Evolutionary conservation across 2,329 filamentous ascomycete species (phyloP), one percentile per base, ranked within the genome.

Genomic region (Rhynchosporium secalis): DNA sequence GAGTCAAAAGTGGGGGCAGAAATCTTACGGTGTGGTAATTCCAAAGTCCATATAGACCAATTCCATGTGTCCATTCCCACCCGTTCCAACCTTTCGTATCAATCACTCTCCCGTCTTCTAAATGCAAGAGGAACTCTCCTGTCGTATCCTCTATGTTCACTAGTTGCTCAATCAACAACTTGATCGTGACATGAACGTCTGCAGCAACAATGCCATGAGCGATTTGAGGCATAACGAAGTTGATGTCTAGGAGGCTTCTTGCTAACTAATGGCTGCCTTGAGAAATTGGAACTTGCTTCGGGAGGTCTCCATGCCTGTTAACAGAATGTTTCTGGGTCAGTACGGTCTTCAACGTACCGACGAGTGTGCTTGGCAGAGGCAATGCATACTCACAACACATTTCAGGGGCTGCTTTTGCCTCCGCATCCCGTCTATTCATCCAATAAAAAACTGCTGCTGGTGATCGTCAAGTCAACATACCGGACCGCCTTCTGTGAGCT

Each of bases 61-160:
- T 85, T 52, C 90, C 89, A 74, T 92, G 89, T 1, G 88, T 91
- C 88, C 88, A 91, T 76, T 92, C 89, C 89, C 89, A 93, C 73
- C 87, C 87, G 67, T 89, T 83, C 90, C 90, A 93, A 62, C 89
- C 89, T 75, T 94, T 94, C 62, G 90, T 68, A 41, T 69, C 68
- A 71, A 93, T 92, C 52, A 92, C 79, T 33, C 88, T 83, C 63
- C 90, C 90, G 70, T 92, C 89, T 1, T 82, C 79, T 41, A 93
- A 82, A 20, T 80, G 86, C 63, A 92, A 78, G 33, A 93, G 80
- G 74, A 92, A 93, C 71, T 90, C 81, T 57, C 89, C 90, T 0
- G 87, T 90, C 38, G 80, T 82, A 77, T 93, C 90, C 70, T 85
- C 84, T 76, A 92, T 92, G 75, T 90, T 89, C 74, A 93, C 82